These are phyloP conservation scores for Flueggea neowawraea DNA, from an alignment of 441 rosid genomes.

Conservation along the genomic window DNA sequence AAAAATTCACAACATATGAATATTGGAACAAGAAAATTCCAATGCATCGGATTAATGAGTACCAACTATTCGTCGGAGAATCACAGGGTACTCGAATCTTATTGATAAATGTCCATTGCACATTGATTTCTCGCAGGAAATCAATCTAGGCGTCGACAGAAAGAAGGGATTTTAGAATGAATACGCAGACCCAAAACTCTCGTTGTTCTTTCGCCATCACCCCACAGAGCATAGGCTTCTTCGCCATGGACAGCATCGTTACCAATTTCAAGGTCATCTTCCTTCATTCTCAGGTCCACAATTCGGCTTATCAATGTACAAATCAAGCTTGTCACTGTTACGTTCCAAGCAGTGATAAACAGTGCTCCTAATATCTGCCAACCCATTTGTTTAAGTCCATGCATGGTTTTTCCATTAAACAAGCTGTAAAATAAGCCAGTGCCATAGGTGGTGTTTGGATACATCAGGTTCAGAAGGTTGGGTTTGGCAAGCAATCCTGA, in stretches of 20 bases:
- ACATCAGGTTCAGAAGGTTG: slow-evolving; percentile 25
- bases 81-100: no score
- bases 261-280: slow-evolving; percentile 49
- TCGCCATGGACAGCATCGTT: slow-evolving; percentile 62
- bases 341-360: slow-evolving; percentile 47
- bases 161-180: slow-evolving; percentile 23
- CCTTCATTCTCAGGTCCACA: slow-evolving; percentile 46
- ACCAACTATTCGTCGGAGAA: no score
- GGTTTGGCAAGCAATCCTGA: slow-evolving; percentile 47
- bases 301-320: slow-evolving; percentile 42
- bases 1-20: no score
- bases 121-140: background rate
- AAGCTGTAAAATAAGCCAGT: slow-evolving; percentile 41
- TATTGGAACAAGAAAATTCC: no score
- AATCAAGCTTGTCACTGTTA: slow-evolving; percentile 40
- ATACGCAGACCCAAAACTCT: slow-evolving; percentile 15
- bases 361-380: slow-evolving; percentile 39
- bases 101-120: background rate
- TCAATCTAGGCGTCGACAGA: slow-evolving; percentile 16
- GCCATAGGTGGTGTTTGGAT: background rate
- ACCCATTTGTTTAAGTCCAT: slow-evolving; percentile 34
- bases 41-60: no score
- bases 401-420: background rate
- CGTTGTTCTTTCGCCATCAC: slow-evolving; percentile 43
- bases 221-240: slow-evolving; percentile 61